These are phyloP conservation scores for Moesziomyces sp. DNA, from an alignment of 1,284 basidiomycete genomes.

Conservation along the genomic window DNA sequence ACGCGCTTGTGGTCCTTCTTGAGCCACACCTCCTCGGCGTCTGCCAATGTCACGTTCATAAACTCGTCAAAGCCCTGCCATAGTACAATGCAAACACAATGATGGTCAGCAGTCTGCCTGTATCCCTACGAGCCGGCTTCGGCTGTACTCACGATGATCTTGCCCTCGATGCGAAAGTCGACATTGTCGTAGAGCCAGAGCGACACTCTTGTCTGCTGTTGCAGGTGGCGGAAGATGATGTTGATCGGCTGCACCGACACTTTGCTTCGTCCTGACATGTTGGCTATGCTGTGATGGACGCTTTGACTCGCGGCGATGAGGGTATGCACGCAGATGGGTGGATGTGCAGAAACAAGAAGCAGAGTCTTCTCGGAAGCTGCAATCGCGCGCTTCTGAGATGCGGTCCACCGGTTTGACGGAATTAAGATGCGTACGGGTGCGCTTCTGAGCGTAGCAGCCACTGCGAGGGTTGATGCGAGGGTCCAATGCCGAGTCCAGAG, in stretches of 20 bases:
- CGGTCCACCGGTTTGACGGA: too few species aligned
- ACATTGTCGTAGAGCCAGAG: constrained; percentile 98
- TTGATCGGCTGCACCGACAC: constrained; percentile 72
- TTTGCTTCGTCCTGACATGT: constrained; percentile 52
- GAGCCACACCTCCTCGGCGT: constrained; percentile 86
- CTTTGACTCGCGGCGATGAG: background rate
- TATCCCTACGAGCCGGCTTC: too few species aligned
- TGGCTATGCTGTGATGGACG: background rate
- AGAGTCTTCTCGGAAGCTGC: too few species aligned
- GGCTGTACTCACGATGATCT: constrained; percentile 75
- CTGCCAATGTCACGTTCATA: constrained; percentile 98
- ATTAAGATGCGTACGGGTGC: too few species aligned
- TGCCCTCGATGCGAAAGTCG: constrained; percentile 95
- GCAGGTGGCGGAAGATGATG: constrained; percentile 98
- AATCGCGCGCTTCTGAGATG: too few species aligned
- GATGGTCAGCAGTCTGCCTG: background rate
- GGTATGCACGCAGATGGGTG: background rate
- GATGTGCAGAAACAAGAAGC: background rate
- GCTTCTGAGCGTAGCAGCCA: too few species aligned
- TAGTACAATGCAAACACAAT: background rate
- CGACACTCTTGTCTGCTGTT: constrained; percentile 86
- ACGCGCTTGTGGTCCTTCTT: constrained; percentile 57
- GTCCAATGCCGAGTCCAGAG: too few species aligned
- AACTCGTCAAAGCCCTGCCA: constrained; percentile 95
- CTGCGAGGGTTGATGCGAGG: too few species aligned